Evolutionary conservation across 2,329 filamentous ascomycete species (phyloP).

Genomic region (Colletotrichum kahawae): DNA sequence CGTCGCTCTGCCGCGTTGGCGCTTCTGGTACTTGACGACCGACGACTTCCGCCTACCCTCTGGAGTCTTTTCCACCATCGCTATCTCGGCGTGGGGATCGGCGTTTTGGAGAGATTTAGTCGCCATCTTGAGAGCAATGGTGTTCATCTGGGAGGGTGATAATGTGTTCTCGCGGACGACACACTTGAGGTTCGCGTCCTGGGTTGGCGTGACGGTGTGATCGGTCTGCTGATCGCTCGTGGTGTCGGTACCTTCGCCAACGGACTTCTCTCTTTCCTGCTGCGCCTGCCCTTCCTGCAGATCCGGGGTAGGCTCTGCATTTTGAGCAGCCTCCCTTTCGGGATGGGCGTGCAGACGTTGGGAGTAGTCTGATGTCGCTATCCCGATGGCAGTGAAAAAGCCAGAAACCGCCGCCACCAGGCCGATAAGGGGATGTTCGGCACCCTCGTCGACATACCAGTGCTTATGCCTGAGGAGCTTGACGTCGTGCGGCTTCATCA

Average conservation of each 20-base stretch:
- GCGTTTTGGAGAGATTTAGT: constrained; percentile 52
- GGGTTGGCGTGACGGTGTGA: fast-evolving
- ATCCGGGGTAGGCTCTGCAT: neutral
- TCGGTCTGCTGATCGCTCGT: neutral
- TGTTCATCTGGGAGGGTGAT: constrained; percentile 33
- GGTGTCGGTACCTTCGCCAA: neutral
- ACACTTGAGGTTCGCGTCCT: neutral
- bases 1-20: constrained; percentile 7
- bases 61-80: neutral
- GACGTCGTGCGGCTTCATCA: constrained; percentile 61
- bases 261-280: neutral
- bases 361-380: constrained; percentile 42
- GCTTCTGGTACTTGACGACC: neutral
- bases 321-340: neutral
- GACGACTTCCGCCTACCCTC: neutral
- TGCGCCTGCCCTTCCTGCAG: neutral
- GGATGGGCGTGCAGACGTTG: constrained; percentile 11
- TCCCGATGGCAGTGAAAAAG: constrained; percentile 68
- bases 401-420: constrained; percentile 70
- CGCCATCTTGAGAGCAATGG: constrained; percentile 33
- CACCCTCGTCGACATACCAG: constrained; percentile 70
- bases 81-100: constrained; percentile 38
- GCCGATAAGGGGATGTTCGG: constrained; percentile 68
- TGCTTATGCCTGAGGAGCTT: constrained; percentile 54
- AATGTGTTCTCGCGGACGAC: neutral